Evolutionary conservation across 371 early-diverging fungal species (phyloP).

Genomic region (Mortierella sp.): DNA sequence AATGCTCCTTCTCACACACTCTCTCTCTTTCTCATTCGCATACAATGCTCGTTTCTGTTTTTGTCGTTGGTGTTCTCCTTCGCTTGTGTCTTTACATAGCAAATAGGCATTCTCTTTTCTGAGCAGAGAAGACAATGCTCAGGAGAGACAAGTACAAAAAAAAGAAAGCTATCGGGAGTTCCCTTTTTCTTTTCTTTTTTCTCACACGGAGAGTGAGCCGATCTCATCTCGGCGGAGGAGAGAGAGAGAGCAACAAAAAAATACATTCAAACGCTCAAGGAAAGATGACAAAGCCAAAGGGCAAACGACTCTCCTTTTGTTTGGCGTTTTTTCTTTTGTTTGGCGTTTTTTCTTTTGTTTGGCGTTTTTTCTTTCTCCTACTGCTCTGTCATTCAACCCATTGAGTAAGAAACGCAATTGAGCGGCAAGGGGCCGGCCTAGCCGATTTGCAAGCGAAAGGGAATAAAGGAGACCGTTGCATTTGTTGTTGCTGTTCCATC

Average conservation of each 20-base stretch:
- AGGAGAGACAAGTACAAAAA: background rate
- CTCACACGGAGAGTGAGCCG: background rate
- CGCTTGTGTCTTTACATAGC: background rate
- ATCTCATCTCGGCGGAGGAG: background rate
- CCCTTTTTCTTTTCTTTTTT: background rate
- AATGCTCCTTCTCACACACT: slow-evolving; percentile 2
- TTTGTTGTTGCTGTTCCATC: background rate
- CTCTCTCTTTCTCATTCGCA: background rate
- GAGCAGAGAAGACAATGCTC: background rate
- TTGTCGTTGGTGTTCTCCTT: background rate
- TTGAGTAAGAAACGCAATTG: background rate
- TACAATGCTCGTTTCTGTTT: background rate
- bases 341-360: background rate
- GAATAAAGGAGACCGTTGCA: slow-evolving; percentile 5
- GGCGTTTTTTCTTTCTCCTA: background rate
- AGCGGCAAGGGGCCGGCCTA: background rate
- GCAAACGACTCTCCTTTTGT: background rate
- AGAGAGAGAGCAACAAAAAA: background rate
- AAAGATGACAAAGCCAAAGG: slow-evolving; percentile 13
- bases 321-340: background rate
- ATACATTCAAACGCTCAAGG: background rate
- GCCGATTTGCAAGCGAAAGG: background rate
- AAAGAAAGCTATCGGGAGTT: background rate
- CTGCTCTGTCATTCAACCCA: background rate
- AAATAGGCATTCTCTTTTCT: background rate